phyloP scores from a whole-genome alignment of 2,329 filamentous ascomycete genomes.

The Coniochaeta ligniaria region DNA sequence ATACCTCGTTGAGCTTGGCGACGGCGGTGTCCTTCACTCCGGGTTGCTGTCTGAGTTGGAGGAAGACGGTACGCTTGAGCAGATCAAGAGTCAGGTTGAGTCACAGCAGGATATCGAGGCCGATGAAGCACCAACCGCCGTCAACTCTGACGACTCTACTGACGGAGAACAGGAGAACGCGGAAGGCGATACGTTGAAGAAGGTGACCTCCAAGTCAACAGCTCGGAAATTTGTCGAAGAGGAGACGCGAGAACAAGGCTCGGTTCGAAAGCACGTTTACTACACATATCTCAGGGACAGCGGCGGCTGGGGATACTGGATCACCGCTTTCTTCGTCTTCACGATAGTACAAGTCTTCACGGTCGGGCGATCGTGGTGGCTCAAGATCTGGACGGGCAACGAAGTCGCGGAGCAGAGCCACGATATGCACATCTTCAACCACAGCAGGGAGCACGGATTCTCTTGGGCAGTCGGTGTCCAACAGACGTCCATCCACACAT shows the following conservation, averaged over 20 bases:
- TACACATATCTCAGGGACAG: slow-evolving; percentile 58
- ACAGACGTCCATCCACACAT: slow-evolving; percentile 34
- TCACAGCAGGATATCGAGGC: slow-evolving; percentile 33
- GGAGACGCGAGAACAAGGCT: slow-evolving; percentile 63
- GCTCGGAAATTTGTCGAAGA: slow-evolving; percentile 71
- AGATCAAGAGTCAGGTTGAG: slow-evolving; percentile 52
- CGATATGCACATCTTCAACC: slow-evolving; percentile 13
- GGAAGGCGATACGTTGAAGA: slow-evolving; percentile 35
- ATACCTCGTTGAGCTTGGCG: slow-evolving; percentile 66
- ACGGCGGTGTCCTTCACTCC: slow-evolving; percentile 57
- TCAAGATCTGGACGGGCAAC: slow-evolving; percentile 53
- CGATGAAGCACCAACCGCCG: slow-evolving; percentile 43
- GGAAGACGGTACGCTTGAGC: slow-evolving; percentile 45
- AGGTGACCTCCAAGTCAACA: slow-evolving; percentile 39
- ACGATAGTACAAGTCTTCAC: slow-evolving; percentile 45
- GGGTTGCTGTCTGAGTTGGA: slow-evolving; percentile 61
- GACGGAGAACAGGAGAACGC: slow-evolving; percentile 29
- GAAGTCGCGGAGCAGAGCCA: slow-evolving; percentile 24
- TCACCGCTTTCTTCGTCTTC: slow-evolving; percentile 44
- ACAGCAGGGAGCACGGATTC: slow-evolving; percentile 27
- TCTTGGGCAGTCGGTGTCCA: slow-evolving; percentile 39
- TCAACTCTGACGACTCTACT: slow-evolving; percentile 47
- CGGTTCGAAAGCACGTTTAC: slow-evolving; percentile 63
- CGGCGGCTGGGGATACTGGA: slow-evolving; percentile 57
- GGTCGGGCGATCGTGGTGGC: slow-evolving; percentile 56